Base-by-base conservation (phyloP, 352 stramenopile species). In the Phytophthora cajani region DNA sequence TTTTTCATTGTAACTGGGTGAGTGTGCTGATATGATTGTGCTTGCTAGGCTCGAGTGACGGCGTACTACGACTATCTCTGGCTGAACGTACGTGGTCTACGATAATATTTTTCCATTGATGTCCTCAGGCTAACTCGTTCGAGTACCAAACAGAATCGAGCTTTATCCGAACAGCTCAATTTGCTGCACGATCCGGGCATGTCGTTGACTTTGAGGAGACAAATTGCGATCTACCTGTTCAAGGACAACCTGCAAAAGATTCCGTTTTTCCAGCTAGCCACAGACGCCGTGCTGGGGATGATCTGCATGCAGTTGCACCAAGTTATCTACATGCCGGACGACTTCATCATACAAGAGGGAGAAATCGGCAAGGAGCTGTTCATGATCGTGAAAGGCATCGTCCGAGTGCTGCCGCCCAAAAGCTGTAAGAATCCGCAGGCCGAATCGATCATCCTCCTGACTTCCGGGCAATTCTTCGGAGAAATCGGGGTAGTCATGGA, bases 11-110 rank as follows among this genome's bases (percentile, higher is more conserved):
- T 27, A 40, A 27, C 25, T 63, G 6, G 47, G 33, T 62, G 61
- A 55, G 38, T 12, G 38, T 17, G 10, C 33, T 42, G 21, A 3
- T 49, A 40, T 14, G 36, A 12, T 36, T 53, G 53, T 52, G 16
- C 4, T 59, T 12, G 17, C 2, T 59, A 85, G 72, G 55, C 73
- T 51, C 75, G 82, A 51, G 79, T 90, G 38, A 82, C 64, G 14
- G 81, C 81, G n/a, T 91, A 88, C 71, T 87, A 91, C 49, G 83
- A 91, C 62, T 91, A 89, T 52, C 67, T 91, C n/a, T 91, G 83
- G 83, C 51, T 91, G 1, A 91, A 91, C 62, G 78, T 85, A 61
- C 57, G 75, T 59, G 6, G 19, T 49, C 8, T 50, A 50, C 30
- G 23, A 3, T 11, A 32, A n/a, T 33, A n/a, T 49, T 14, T 40